These are phyloP conservation scores for Sphaerulina musiva DNA, from an alignment of 2,329 filamentous ascomycete genomes.

Conservation along the genomic window DNA sequence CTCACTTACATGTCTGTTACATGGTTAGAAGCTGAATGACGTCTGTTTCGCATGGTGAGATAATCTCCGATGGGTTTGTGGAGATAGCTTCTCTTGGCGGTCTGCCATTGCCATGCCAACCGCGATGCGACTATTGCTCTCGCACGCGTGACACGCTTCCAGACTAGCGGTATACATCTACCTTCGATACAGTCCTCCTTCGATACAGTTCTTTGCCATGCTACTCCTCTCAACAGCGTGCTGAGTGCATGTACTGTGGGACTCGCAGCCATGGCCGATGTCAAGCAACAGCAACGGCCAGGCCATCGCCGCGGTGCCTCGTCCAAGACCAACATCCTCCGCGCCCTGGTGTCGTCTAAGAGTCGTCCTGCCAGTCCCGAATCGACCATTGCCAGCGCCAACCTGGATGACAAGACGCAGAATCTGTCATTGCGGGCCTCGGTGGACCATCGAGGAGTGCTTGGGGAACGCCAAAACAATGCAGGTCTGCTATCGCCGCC, in stretches of 20 bases:
- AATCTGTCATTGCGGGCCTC: constrained; percentile 40
- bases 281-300: constrained; percentile 10
- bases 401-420: constrained; percentile 23
- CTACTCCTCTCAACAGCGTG: neutral
- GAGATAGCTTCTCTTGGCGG: neutral
- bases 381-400: constrained; percentile 37
- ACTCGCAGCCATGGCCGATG: constrained; percentile 10
- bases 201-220: constrained; percentile 2
- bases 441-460: constrained; percentile 15
- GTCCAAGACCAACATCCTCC: constrained; percentile 43
- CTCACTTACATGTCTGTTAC: neutral
- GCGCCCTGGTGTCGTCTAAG: constrained; percentile 49
- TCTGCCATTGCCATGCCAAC: neutral
- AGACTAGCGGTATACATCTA: neutral
- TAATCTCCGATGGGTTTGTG: neutral
- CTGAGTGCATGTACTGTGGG: neutral
- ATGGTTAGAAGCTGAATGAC: neutral
- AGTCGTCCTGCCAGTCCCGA: constrained; percentile 41
- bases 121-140: neutral
- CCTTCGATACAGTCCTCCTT: constrained; percentile 1
- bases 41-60: neutral
- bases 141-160: neutral
- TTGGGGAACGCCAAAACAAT: constrained; percentile 31
- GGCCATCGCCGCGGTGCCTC: constrained; percentile 27
- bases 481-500: constrained; percentile 27